A percentile compares a stretch with the other conserved stretches of the same genome.
These are phyloP conservation scores for Septoria linicola DNA, from an alignment of 2,329 filamentous ascomycete species.

Conservation along the genomic window DNA sequence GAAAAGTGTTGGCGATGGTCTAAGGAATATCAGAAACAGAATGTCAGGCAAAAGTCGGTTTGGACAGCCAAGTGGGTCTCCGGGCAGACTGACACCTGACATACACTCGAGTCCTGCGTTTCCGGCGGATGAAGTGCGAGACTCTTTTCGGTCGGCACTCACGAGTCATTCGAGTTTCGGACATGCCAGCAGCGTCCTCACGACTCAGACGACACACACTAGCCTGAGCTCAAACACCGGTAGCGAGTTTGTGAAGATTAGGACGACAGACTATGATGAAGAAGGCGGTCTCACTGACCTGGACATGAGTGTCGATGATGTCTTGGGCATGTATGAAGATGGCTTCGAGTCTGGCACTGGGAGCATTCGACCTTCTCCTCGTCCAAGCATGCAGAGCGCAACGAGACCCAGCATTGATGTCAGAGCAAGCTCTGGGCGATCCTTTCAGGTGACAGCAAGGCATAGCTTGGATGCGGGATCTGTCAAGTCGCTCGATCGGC, in stretches of 20 bases:
- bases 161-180: conserved; percentile 59
- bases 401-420: conserved; percentile 18
- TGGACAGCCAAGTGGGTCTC: conserved; percentile 6
- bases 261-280: conserved; percentile 42
- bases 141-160: conserved; percentile 60
- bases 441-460: conserved; percentile 19
- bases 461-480: conserved; percentile 24
- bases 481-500: conserved; percentile 25
- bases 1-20: conserved; percentile 28
- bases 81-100: conserved; percentile 21
- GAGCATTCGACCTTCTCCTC: conserved; percentile 24
- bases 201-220: conserved; percentile 79
- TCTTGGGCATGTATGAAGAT: conserved; percentile 60
- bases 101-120: conserved; percentile 14
- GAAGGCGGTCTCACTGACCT: conserved; percentile 38
- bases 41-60: conserved; percentile 18
- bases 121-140: conserved; percentile 45
- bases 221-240: conserved; percentile 66
- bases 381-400: conserved; percentile 22
- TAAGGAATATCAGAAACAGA: conserved; percentile 27
- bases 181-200: conserved; percentile 58
- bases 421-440: conserved; percentile 23
- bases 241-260: conserved; percentile 67
- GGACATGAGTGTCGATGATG: conserved; percentile 60
- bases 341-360: conserved; percentile 47